phyloP scores from a whole-genome alignment of 2,329 filamentous ascomycete genomes.

The Chalaropsis ovoidea region DNA sequence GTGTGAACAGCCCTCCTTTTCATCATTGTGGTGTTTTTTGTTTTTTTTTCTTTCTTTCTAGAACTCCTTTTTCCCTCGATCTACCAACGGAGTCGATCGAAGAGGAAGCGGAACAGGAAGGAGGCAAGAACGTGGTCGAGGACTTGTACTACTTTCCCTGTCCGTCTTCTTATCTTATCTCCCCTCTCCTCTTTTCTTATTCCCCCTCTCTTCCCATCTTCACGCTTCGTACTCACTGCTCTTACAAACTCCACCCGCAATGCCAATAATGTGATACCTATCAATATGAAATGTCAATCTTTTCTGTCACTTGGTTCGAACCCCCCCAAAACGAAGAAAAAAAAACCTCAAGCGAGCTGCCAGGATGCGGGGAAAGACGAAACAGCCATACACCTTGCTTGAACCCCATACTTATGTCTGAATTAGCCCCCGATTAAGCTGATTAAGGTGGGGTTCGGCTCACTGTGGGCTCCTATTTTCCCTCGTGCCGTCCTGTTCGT shows the following conservation, averaged over 20 bases:
- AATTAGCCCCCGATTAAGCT: neutral
- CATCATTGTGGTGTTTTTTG: neutral
- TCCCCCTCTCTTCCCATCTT: neutral
- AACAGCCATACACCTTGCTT: neutral
- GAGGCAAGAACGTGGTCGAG: neutral
- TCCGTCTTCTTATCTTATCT: neutral
- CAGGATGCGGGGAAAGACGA: slow-evolving; percentile 8
- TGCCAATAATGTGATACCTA: neutral
- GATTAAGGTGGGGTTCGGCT: neutral
- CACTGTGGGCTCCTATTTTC: neutral
- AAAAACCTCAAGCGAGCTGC: neutral
- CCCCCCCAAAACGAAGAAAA: neutral
- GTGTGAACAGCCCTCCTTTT: too few relatives aligned
- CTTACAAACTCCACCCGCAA: neutral
- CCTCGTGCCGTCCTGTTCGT: neutral
- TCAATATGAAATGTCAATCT: neutral
- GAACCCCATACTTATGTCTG: neutral
- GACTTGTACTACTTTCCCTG: neutral
- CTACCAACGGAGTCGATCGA: neutral
- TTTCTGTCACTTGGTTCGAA: neutral
- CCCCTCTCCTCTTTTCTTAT: neutral
- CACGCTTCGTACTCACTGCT: neutral
- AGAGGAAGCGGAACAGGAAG: neutral
- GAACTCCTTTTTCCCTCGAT: neutral
- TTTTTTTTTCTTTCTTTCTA: neutral